Conservation (phyloP, 2,329 filamentous ascomycete genomes). For the Cytospora mali region DNA sequence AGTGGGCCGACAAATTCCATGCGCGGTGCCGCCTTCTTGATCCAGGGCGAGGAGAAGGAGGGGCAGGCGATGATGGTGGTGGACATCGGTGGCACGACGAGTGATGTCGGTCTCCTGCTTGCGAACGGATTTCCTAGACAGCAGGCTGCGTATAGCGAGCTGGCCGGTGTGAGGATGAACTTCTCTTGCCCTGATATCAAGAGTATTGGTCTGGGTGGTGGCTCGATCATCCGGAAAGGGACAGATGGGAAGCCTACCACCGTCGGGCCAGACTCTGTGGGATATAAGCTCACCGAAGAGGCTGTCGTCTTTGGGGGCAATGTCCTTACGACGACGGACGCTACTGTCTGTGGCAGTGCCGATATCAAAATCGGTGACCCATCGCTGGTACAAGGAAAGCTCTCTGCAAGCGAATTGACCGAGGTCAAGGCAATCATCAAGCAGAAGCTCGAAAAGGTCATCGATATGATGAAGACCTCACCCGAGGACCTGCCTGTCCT, state of each 20-base stretch:
- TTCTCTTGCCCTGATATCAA: slow-evolving; percentile 60
- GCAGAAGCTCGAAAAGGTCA: slow-evolving; percentile 55
- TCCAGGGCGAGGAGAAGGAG: slow-evolving; percentile 38
- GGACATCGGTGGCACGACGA: slow-evolving; percentile 68
- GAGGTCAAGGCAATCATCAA: slow-evolving; percentile 47
- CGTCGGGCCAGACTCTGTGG: slow-evolving; percentile 56
- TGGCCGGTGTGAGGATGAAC: slow-evolving; percentile 66
- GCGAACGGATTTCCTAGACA: slow-evolving; percentile 66
- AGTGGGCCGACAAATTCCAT: slow-evolving; percentile 67
- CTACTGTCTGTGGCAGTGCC: slow-evolving; percentile 42
- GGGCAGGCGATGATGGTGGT: slow-evolving; percentile 58
- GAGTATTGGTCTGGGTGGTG: slow-evolving; percentile 59
- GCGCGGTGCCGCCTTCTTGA: slow-evolving; percentile 63
- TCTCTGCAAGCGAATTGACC: slow-evolving; percentile 39
- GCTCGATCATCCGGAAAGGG: slow-evolving; percentile 41
- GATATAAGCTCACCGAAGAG: slow-evolving; percentile 48
- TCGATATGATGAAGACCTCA: slow-evolving; percentile 66
- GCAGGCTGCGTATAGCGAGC: slow-evolving; percentile 62
- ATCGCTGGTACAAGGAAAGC: slow-evolving; percentile 38
- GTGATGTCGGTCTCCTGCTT: slow-evolving; percentile 63
- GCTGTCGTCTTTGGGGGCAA: slow-evolving; percentile 53
- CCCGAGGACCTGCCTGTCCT: slow-evolving; percentile 61
- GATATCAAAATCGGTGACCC: slow-evolving; percentile 46
- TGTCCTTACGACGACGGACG: slow-evolving; percentile 62
- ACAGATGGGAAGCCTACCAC: slow-evolving; percentile 37